phyloP scores from a whole-genome alignment of 148 eudicot genomes.

The Selenicereus undatus region DNA sequence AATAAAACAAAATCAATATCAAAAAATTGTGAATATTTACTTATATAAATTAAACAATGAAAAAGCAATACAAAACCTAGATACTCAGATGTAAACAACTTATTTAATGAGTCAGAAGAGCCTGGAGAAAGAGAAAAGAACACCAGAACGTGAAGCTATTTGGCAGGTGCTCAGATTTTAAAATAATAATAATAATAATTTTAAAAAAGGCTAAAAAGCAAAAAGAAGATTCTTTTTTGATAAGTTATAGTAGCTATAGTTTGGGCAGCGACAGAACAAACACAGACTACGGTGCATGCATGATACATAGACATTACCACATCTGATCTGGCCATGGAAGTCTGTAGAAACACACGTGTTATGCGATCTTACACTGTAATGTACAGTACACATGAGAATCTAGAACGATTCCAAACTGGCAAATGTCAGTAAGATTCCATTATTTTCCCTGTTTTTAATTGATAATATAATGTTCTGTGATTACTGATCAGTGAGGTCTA shows the following conservation, averaged over 20 bases:
- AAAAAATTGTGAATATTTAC: too few relatives aligned
- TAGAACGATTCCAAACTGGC: neutral
- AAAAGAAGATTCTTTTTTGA: neutral
- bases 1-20: too few relatives aligned
- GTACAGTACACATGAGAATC: neutral
- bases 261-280: neutral
- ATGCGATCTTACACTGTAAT: neutral
- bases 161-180: neutral
- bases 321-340: neutral
- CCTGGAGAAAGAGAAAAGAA: conserved; percentile 1
- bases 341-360: conserved; percentile 3
- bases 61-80: too few relatives aligned
- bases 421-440: neutral
- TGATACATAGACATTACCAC: neutral
- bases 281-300: neutral
- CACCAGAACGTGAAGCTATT: neutral
- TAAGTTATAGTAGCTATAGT: neutral
- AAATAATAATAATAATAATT: too few relatives aligned
- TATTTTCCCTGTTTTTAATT: too few relatives aligned
- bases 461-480: too few relatives aligned
- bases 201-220: neutral
- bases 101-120: neutral
- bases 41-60: too few relatives aligned
- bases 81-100: neutral
- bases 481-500: neutral